Percentiles rank a stretch among this genome's conserved stretches.
Evolutionary conservation across 2,329 filamentous ascomycete genomes (phyloP).

Genomic region (Beauveria caledonica): DNA sequence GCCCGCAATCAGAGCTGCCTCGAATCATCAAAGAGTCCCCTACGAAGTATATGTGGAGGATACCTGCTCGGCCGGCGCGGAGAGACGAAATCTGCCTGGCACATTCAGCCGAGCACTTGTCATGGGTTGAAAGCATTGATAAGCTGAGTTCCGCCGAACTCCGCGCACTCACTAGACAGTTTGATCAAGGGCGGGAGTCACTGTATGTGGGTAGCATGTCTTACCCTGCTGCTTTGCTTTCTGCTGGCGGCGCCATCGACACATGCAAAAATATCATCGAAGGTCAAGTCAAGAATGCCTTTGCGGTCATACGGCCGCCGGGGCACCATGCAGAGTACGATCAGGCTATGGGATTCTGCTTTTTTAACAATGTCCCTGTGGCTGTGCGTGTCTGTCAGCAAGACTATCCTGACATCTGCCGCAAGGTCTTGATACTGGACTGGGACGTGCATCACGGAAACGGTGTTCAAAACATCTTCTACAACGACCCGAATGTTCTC

Average conservation of each 20-base stretch:
- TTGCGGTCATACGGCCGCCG: constrained; percentile 89
- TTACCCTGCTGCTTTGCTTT: constrained; percentile 71
- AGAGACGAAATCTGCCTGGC: constrained; percentile 72
- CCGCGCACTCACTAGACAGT: constrained; percentile 52
- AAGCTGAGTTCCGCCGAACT: constrained; percentile 54
- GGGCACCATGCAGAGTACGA: constrained; percentile 91
- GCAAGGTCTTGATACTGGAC: constrained; percentile 87
- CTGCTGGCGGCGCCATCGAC: constrained; percentile 89
- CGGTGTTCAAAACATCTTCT: constrained; percentile 93
- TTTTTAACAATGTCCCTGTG: constrained; percentile 96
- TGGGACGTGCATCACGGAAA: constrained; percentile 84
- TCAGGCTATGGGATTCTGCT: constrained; percentile 84
- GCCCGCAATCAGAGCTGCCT: constrained; percentile 45
- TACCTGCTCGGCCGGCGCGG: constrained; percentile 69
- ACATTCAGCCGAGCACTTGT: constrained; percentile 68
- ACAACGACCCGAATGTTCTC: constrained; percentile 85
- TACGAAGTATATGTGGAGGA: constrained; percentile 63
- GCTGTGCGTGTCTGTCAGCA: constrained; percentile 81
- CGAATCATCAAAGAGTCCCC: constrained; percentile 45
- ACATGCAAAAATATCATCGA: constrained; percentile 85
- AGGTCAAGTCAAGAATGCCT: constrained; percentile 82
- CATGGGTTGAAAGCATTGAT: constrained; percentile 60
- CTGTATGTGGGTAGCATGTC: constrained; percentile 79
- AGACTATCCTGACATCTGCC: constrained; percentile 70
- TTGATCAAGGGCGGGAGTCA: constrained; percentile 62